A percentile compares a stretch with the other conserved stretches of the same genome.
Evolutionary conservation across 371 early-diverging fungal genomes (phyloP).

Genomic region (Mycotypha africana): DNA sequence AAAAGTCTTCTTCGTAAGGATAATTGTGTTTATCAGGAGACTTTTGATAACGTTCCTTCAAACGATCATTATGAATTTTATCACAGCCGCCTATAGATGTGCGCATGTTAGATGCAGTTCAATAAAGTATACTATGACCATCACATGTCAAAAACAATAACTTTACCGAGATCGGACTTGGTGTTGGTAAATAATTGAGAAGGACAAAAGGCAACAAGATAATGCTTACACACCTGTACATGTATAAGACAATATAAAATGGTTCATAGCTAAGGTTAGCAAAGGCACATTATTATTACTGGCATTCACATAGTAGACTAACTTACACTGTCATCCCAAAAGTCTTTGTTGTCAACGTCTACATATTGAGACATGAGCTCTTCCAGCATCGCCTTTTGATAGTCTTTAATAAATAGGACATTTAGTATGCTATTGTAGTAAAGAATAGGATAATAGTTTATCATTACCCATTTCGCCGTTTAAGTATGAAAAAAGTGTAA

Average conservation of each 20-base stretch:
- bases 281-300: no score
- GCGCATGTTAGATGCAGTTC: no score
- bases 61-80: constrained; percentile 77
- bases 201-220: constrained; percentile 83
- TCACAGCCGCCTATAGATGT: constrained; percentile 61
- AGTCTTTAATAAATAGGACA: no score
- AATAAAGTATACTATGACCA: no score
- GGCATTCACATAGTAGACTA: not conserved
- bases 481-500: no score
- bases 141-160: no score
- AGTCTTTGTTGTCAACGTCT: constrained; percentile 58
- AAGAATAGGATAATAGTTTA: no score
- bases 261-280: not conserved
- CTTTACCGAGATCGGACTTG: constrained; percentile 75
- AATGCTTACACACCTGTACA: constrained; percentile 79
- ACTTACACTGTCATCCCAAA: constrained; percentile 61
- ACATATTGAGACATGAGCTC: constrained; percentile 78
- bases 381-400: constrained; percentile 69
- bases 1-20: constrained; percentile 75
- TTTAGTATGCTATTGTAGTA: no score
- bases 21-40: constrained; percentile 59
- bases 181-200: constrained; percentile 84
- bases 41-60: constrained; percentile 71
- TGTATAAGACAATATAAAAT: no score
- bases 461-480: no score